Conservation (phyloP, 768 basidiomycete species). For the Pleurotus ostreatus region DNA sequence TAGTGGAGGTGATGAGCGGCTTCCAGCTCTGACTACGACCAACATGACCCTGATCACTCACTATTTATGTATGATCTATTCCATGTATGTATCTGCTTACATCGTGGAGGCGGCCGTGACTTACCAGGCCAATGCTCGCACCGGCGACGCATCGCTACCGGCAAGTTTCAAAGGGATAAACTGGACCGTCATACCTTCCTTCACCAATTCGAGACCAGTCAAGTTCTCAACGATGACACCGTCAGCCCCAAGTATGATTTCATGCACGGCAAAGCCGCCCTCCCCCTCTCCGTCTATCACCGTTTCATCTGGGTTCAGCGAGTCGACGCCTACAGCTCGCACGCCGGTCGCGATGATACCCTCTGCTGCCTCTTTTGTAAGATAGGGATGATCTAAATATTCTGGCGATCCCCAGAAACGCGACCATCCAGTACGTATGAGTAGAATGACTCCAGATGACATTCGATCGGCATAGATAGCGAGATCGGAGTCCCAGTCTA, state of each 20-base stretch:
- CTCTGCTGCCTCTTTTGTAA: conserved; percentile 48
- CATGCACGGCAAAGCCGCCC: conserved; percentile 52
- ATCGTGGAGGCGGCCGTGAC: not conserved
- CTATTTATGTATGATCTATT: not conserved
- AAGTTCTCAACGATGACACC: conserved; percentile 72
- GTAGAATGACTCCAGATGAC: conserved; percentile 37
- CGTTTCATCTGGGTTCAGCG: conserved; percentile 66
- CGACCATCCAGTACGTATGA: conserved; percentile 72
- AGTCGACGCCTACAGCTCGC: conserved; percentile 57
- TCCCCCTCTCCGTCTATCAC: conserved; percentile 28
- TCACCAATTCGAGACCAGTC: conserved; percentile 44
- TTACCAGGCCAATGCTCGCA: conserved; percentile 61
- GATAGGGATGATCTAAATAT: conserved; percentile 65
- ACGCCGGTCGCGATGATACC: conserved; percentile 48
- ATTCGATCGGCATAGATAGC: conserved; percentile 31
- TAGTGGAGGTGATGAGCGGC: conserved; percentile 38
- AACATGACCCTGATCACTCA: not conserved
- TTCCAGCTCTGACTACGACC: conserved; percentile 25
- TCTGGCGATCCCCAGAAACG: conserved; percentile 40
- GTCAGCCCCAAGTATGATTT: conserved; percentile 53
- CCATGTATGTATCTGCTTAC: not conserved
- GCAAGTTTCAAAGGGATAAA: conserved; percentile 56
- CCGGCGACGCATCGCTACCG: conserved; percentile 63
- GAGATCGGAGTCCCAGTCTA: conserved; percentile 50
- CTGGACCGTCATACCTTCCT: conserved; percentile 38